phyloP scores from a whole-genome alignment of 805 yeast species.

The Huiozyma sinensis region DNA sequence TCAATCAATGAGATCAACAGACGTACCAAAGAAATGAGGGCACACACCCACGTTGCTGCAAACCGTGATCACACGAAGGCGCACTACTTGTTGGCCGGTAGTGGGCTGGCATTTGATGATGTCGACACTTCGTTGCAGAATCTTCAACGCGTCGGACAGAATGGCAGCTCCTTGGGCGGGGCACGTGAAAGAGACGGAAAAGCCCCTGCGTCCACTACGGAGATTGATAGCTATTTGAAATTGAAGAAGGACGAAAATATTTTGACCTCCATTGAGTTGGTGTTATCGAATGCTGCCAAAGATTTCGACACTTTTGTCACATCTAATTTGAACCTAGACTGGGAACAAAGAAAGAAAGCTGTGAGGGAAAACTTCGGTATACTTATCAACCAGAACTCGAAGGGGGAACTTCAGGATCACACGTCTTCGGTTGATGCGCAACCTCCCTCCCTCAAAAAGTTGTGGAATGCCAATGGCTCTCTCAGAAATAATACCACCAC shows the following conservation, averaged over 20 bases:
- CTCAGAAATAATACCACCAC: constrained; percentile 1
- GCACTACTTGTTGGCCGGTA: constrained; percentile 81
- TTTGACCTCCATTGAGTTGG: constrained; percentile 70
- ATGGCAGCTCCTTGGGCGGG: neutral
- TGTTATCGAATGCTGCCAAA: constrained; percentile 58
- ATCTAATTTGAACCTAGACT: constrained; percentile 65
- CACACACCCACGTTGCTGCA: constrained; percentile 1
- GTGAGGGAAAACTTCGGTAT: constrained; percentile 65
- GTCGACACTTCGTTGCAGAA: constrained; percentile 48
- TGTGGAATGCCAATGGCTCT: neutral
- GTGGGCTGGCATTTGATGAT: constrained; percentile 81
- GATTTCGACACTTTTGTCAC: constrained; percentile 76
- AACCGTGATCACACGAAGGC: constrained; percentile 45
- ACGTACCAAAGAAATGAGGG: constrained; percentile 48
- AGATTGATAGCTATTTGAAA: constrained; percentile 53
- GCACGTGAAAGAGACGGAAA: neutral
- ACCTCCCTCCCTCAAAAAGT: neutral
- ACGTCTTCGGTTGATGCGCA: neutral
- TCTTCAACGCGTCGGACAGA: constrained; percentile 8
- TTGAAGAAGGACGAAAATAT: constrained; percentile 75
- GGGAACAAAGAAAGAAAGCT: constrained; percentile 70
- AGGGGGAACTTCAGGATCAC: neutral
- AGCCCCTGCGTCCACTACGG: constrained; percentile 14
- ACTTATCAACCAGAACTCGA: constrained; percentile 28
- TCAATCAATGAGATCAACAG: constrained; percentile 70